Conservation (phyloP, 805 yeast genomes). For the Candida piceae region DNA sequence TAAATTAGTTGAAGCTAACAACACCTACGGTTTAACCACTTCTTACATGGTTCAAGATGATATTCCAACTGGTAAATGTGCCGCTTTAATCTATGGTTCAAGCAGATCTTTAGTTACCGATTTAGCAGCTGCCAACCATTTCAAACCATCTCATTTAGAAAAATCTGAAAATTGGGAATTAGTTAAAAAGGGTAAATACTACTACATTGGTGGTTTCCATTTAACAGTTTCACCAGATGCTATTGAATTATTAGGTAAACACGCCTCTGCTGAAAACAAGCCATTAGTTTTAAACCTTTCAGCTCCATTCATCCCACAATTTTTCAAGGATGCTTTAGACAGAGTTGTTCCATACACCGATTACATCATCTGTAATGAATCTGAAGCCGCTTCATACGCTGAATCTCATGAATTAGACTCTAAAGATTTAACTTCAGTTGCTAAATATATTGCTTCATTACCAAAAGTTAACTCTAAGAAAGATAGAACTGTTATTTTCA, state of each 20-base stretch:
- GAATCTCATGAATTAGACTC: conserved; percentile 68
- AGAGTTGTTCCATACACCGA: conserved; percentile 81
- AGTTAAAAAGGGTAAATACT: conserved; percentile 76
- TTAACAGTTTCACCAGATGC: conserved; percentile 97
- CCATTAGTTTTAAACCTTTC: conserved; percentile 76
- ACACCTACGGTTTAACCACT: conserved; percentile 81
- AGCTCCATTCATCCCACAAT: conserved; percentile 95
- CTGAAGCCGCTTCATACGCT: conserved; percentile 94
- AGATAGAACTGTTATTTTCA: conserved; percentile 85
- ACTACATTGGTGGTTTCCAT: conserved; percentile 98
- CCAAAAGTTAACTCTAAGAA: conserved; percentile 67
- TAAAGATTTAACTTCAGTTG: conserved; percentile 67
- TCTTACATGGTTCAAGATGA: conserved; percentile 76
- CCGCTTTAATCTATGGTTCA: conserved; percentile 79
- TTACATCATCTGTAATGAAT: conserved; percentile 89
- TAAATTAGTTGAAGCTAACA: conserved; percentile 76
- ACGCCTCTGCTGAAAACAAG: conserved; percentile 49
- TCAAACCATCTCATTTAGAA: conserved; percentile 82
- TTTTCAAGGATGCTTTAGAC: conserved; percentile 89
- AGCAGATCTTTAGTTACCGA: conserved; percentile 94
- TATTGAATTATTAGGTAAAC: conserved; percentile 81
- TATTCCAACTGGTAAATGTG: conserved; percentile 94
- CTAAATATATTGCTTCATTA: conserved; percentile 71
- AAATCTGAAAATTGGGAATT: conserved; percentile 84
- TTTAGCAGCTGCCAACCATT: conserved; percentile 96